Base-by-base conservation (phyloP, 1,139 yeast genomes). In the Suhomyces kunorum region DNA sequence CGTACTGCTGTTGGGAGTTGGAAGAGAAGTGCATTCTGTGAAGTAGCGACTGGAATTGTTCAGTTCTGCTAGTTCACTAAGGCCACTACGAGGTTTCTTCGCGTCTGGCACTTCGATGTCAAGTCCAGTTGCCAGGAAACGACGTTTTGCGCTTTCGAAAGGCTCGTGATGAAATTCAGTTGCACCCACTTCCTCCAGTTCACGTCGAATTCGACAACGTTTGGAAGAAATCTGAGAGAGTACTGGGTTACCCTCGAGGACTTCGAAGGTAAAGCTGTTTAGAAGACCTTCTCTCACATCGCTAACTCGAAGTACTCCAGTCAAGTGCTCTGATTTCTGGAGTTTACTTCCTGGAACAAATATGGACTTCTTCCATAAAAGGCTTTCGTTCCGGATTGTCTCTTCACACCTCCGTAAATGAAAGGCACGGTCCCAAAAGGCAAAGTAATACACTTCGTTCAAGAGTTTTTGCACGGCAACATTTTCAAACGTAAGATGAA, bases 361-460 rank as follows among this genome's bases (percentile, higher is more conserved):
- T 13, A 33, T 25, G 12, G 9, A 9, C 11, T 26, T 20, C 12
- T 26, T n/a, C 9, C 14, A 8, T 11, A 19, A 15, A 12, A 25
- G 19, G 5, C 6, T 3, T 12, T 15, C 26, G 13, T 27, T 15
- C 5, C 6, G 15, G 26, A 12, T 11, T 4, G 16, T 25, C 6
- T 31, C 30, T 19, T 23, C 36, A n/a, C 15, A 18, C 6, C 30
- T 28, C 24, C 34, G 24, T 16, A 20, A 7, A 15, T 34, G 20
- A 14, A 25, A 31, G 2, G 25, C 37, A 14, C 68, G 44, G 27
- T 64, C 68, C 44, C 61, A 63, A 19, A 50, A 51, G 8, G 59
- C 59, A 34, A 64, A 28, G 40, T 65, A 66, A 39, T 58, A 63
- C 4, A 64, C 28, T 41, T 65, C 71, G 40, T 59, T 55, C 24